Conservation (phyloP, 148 eudicot genomes). For the Bassia scoparia region DNA sequence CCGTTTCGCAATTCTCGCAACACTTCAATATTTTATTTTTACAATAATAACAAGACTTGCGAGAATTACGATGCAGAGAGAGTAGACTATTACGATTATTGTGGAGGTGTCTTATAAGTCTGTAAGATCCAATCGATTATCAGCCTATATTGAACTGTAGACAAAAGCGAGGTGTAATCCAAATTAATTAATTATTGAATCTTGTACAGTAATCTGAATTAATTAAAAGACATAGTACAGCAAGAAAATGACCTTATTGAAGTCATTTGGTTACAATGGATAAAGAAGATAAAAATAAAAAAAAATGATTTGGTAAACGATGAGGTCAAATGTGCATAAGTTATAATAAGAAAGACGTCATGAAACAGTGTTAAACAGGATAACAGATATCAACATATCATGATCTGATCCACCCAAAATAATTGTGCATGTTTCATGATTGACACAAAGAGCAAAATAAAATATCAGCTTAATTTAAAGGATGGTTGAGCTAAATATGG, state of each 20-base stretch:
- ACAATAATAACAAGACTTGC: too few relatives aligned
- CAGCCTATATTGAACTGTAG: neutral
- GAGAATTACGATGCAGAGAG: too few relatives aligned
- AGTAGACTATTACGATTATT: too few relatives aligned
- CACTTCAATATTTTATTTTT: too few relatives aligned
- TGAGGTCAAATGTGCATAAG: slow-evolving; percentile 18
- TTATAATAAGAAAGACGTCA: slow-evolving; percentile 22
- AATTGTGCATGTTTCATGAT: slow-evolving; percentile 28
- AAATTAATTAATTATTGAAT: neutral
- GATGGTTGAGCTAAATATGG: slow-evolving; percentile 24
- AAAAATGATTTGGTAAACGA: neutral
- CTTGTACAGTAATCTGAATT: neutral
- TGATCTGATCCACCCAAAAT: neutral
- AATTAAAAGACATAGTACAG: neutral
- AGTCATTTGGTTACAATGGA: slow-evolving; percentile 26
- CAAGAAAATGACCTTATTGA: slow-evolving; percentile 22
- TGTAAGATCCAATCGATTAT: too few relatives aligned
- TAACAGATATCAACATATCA: slow-evolving; percentile 1
- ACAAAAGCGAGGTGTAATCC: neutral
- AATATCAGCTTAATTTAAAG: slow-evolving; percentile 5
- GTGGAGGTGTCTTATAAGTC: too few relatives aligned
- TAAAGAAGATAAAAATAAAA: slow-evolving; percentile 10
- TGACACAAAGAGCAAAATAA: slow-evolving; percentile 21
- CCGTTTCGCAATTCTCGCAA: too few relatives aligned
- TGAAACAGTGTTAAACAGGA: neutral